phyloP scores from a whole-genome alignment of 805 yeast species.

The Sugiyamaella floridensis region DNA sequence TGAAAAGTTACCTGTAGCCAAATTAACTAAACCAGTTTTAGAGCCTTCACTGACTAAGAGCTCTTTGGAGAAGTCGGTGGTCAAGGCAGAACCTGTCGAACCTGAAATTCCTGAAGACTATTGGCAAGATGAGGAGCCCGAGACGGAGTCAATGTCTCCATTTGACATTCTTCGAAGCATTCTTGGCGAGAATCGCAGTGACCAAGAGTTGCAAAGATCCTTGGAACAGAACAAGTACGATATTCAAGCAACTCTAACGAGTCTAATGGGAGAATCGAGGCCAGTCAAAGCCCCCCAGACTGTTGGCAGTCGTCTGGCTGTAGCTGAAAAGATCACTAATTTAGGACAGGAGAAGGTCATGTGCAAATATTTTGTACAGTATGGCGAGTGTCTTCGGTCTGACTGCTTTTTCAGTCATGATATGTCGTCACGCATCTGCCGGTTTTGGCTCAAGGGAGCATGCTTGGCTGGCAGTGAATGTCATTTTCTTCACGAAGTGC shows the following conservation, averaged over 20 bases:
- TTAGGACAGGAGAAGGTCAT: conserved; percentile 25
- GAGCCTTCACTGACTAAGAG: no score
- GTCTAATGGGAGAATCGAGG: conserved; percentile 14
- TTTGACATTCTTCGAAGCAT: conserved; percentile 33
- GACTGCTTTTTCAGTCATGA: conserved; percentile 45
- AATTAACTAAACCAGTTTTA: neutral
- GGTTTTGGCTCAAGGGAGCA: conserved; percentile 41
- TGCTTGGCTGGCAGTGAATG: conserved; percentile 40
- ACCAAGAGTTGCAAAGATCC: conserved; percentile 32
- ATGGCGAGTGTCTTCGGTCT: conserved; percentile 38
- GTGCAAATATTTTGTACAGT: conserved; percentile 37
- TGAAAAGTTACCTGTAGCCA: neutral
- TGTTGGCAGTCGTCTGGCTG: neutral
- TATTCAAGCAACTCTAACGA: conserved; percentile 24
- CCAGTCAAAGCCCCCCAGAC: neutral
- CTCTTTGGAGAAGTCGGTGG: no score
- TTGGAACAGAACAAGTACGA: conserved; percentile 35
- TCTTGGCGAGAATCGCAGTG: conserved; percentile 30
- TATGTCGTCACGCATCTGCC: conserved; percentile 36
- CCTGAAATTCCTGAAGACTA: conserved; percentile 1
- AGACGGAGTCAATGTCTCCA: conserved; percentile 26
- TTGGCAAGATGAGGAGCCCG: conserved; percentile 8
- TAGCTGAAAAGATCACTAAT: neutral
- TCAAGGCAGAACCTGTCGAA: no score
- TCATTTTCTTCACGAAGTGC: conserved; percentile 36